A percentile compares a stretch with the other conserved stretches of the same genome.
Conservation (phyloP, 257 asterid species). For the Thymus quinquecostatus region DNA sequence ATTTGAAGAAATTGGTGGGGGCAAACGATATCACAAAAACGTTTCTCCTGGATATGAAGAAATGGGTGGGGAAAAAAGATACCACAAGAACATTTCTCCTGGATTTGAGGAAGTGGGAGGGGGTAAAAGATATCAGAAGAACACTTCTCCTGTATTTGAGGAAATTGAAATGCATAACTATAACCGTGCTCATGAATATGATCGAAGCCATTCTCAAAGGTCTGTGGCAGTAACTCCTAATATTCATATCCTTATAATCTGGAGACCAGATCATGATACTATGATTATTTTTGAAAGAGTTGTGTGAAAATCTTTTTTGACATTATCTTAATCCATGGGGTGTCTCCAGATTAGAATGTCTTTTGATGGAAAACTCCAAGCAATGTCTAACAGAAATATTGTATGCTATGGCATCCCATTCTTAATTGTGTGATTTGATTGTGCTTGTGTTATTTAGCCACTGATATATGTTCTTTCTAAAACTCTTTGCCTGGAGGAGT, state of each 20-base stretch:
- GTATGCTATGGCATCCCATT: neutral
- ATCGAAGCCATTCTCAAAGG: slow-evolving; percentile 54
- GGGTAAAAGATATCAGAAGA: slow-evolving; percentile 42
- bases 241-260: slow-evolving; percentile 17
- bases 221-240: slow-evolving; percentile 24
- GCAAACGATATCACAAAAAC: slow-evolving; percentile 40
- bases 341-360: too few species aligned
- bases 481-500: neutral
- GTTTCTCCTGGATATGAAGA: slow-evolving; percentile 52
- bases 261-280: slow-evolving; percentile 13
- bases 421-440: neutral
- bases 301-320: neutral
- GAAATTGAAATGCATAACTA: slow-evolving; percentile 44
- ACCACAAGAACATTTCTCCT: slow-evolving; percentile 49
- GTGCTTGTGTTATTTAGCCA: slow-evolving; percentile 1
- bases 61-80: slow-evolving; percentile 37
- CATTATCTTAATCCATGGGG: neutral
- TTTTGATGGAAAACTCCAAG: neutral
- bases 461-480: slow-evolving; percentile 6
- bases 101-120: slow-evolving; percentile 40
- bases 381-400: neutral
- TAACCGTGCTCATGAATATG: slow-evolving; percentile 47
- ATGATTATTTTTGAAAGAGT: neutral
- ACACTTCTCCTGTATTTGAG: slow-evolving; percentile 57
- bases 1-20: slow-evolving; percentile 37